A percentile compares a stretch with the other conserved stretches of the same genome.
These are phyloP conservation scores for Penicillium nordicum DNA, from an alignment of 2,329 filamentous ascomycete species.

Conservation along the genomic window DNA sequence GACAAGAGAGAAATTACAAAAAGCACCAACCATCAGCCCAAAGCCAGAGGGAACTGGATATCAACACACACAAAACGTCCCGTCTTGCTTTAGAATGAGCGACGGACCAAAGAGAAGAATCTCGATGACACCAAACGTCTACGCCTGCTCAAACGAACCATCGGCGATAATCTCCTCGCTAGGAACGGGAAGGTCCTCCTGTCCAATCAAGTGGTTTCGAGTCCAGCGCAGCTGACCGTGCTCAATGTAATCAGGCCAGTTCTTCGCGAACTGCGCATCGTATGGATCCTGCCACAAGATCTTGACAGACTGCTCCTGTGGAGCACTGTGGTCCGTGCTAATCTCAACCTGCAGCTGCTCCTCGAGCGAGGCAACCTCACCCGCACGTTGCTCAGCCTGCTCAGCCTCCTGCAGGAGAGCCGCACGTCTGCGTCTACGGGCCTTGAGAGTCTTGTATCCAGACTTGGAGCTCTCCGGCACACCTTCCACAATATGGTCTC, in stretches of 20 bases:
- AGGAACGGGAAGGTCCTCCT: conserved; percentile 20
- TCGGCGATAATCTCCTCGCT: conserved; percentile 23
- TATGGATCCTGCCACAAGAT: conserved; percentile 47
- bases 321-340: conserved; percentile 26
- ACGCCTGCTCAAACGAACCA: conserved; percentile 9
- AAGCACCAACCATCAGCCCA: conserved; percentile 13
- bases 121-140: neutral
- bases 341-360: conserved; percentile 29
- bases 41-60: conserved; percentile 14
- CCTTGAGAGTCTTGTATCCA: conserved; percentile 32
- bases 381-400: conserved; percentile 21
- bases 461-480: conserved; percentile 28
- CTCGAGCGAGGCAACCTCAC: conserved; percentile 26
- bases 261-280: conserved; percentile 41
- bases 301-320: conserved; percentile 37
- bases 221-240: conserved; percentile 42
- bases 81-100: conserved; percentile 4
- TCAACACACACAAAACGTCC: conserved; percentile 13
- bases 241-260: conserved; percentile 43
- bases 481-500: conserved; percentile 34
- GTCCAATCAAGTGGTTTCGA: conserved; percentile 36
- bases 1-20: conserved; percentile 15
- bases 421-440: conserved; percentile 30
- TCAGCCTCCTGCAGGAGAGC: conserved; percentile 26
- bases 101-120: neutral